Evolutionary conservation across 495 filamentous ascomycete species (phyloP).

Genomic region (Hypoxylon intermedium): DNA sequence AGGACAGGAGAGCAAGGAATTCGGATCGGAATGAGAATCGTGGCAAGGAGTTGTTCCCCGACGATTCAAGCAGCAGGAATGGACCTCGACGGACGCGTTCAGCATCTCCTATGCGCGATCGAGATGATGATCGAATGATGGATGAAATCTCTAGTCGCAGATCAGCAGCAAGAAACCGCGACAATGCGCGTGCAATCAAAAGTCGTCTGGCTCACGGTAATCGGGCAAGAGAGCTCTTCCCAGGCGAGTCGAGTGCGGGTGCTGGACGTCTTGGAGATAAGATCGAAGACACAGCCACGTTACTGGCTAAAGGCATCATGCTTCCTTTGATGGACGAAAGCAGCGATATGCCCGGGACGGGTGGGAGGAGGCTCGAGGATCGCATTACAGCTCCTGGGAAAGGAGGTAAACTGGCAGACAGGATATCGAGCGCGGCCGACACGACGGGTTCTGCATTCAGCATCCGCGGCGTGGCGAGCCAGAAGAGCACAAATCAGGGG

Average conservation of each 20-base stretch:
- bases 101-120: constrained; percentile 74
- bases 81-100: constrained; percentile 64
- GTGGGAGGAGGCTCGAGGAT: constrained; percentile 44
- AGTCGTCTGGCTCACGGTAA: constrained; percentile 48
- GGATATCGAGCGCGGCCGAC: constrained; percentile 28
- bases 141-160: constrained; percentile 45
- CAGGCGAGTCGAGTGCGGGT: constrained; percentile 54
- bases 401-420: constrained; percentile 28
- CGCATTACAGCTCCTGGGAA: constrained; percentile 46
- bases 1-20: constrained; percentile 37
- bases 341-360: constrained; percentile 33
- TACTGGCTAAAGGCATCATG: constrained; percentile 61
- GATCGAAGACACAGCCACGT: constrained; percentile 66
- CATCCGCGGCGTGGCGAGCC: constrained; percentile 67
- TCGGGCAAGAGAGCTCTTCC: constrained; percentile 71
- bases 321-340: constrained; percentile 60
- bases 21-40: constrained; percentile 43
- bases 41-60: constrained; percentile 63
- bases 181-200: constrained; percentile 55
- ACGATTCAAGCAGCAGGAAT: constrained; percentile 35
- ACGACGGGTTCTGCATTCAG: constrained; percentile 46
- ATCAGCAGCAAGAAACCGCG: constrained; percentile 49
- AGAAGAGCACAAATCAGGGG: constrained; percentile 58
- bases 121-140: constrained; percentile 63
- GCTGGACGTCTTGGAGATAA: constrained; percentile 69